Conservation (phyloP, 371 early-diverging fungal species). For the Circinella umbellata region DNA sequence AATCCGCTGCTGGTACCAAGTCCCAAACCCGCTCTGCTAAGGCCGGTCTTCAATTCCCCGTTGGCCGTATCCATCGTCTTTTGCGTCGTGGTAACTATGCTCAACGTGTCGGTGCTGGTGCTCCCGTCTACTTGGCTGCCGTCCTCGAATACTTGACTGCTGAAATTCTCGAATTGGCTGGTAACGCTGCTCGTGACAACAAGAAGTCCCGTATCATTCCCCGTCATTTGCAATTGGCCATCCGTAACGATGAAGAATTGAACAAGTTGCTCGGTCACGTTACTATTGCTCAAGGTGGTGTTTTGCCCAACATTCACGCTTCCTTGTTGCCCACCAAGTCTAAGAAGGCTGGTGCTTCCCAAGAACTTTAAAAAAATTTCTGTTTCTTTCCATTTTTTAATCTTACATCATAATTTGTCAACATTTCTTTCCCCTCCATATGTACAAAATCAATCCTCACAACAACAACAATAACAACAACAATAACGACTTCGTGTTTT, state of each 20-base stretch:
- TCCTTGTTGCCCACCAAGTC: conserved; percentile 73
- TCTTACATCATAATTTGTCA: not conserved
- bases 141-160: conserved; percentile 96
- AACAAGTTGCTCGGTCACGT: conserved; percentile 93
- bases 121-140: conserved; percentile 95
- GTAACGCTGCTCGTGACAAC: conserved; percentile 96
- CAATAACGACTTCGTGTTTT: not conserved
- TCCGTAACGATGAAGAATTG: conserved; percentile 96
- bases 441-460: not conserved
- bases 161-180: conserved; percentile 96
- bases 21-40: conserved; percentile 76
- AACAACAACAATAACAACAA: not conserved
- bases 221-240: conserved; percentile 90
- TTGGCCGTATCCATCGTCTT: conserved; percentile 96
- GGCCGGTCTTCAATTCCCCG: conserved; percentile 95
- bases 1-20: conserved; percentile 59
- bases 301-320: conserved; percentile 86
- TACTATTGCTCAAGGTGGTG: conserved; percentile 89
- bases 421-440: not conserved
- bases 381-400: too few relatives aligned
- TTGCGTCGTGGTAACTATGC: conserved; percentile 96
- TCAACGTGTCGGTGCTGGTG: conserved; percentile 93
- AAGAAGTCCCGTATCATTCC: conserved; percentile 95
- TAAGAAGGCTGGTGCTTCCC: conserved; percentile 71
- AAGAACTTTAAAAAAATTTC: conserved; percentile 54